Evolutionary conservation across 2,329 filamentous ascomycete genomes (phyloP), one percentile per base, ranked within the genome.

Genomic region (Diaporthe sp.): DNA sequence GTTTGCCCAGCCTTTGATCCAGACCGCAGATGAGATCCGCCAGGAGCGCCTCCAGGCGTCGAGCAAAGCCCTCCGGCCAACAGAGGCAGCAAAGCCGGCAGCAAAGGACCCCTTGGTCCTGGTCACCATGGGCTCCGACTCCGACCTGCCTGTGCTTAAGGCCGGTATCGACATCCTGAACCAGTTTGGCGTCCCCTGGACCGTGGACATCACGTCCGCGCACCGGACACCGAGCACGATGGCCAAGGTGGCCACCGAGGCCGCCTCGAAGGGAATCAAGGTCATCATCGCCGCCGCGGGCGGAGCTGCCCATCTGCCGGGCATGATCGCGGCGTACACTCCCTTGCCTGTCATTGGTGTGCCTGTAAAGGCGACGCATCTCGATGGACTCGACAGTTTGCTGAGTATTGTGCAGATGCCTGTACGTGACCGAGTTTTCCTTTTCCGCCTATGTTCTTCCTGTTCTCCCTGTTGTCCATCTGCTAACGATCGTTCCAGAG

Each of bases 51-150:
- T 91, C 44, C 80, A 86, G 17, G 83, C 87, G 3, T 81, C 85
- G 15, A 80, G 82, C 74, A 79, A 83, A 65, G 82, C 81, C 57
- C 80, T 86, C 58, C 86, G 84, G 22, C 86, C 82, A 25, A 79
- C 80, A 17, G 80, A 81, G 60, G 77, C 79, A 49, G 55, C 63
- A 49, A 65, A 61, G 51, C 25, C 76, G 2, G 55, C 72, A 25
- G 22, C 75, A 34, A 72, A 70, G 44, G 71, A 78, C 61, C 92
- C 93, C 0, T 83, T 94, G 0, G 92, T 97, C 2, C 91, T 94
- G 17, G 90, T 97, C 3, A 95, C 94, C 39, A 96, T 96, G 94
- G 95, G 94, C 51, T 96, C 94, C 1, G 93, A 95, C 85, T 94
- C 92, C 13, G 94, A 96, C 81, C 88, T 95, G 34, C 90, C 89